phyloP scores from a whole-genome alignment of 805 yeast species.

The Dipodascus geniculatus region DNA sequence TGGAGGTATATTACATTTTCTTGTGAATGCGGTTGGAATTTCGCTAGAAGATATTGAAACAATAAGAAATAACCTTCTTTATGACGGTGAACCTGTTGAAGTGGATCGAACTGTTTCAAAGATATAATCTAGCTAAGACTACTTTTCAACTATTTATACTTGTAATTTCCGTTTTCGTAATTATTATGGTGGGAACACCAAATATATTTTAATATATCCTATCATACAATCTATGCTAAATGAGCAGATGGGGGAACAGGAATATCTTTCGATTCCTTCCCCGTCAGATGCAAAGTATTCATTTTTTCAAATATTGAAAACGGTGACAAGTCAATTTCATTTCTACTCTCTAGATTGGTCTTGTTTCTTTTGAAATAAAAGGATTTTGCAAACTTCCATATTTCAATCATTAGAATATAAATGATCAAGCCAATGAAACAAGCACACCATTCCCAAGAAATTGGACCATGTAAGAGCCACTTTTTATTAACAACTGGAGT shows the following conservation, averaged over 20 bases:
- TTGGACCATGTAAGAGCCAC: slow-evolving; percentile 62
- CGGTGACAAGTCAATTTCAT: not conserved
- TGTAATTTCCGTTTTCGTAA: not conserved
- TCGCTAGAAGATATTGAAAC: slow-evolving; percentile 31
- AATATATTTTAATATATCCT: too few species aligned
- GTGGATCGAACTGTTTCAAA: not conserved
- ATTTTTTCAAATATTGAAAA: not conserved
- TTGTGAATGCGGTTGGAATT: slow-evolving; percentile 34
- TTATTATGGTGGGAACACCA: not conserved
- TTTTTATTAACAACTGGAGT: slow-evolving; percentile 75
- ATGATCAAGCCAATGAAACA: slow-evolving; percentile 44
- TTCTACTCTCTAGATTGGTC: not conserved
- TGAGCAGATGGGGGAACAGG: not conserved
- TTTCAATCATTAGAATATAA: slow-evolving; percentile 50
- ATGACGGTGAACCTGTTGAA: not conserved
- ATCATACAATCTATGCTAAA: too few species aligned
- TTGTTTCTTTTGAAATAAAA: slow-evolving; percentile 5
- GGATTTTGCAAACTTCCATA: slow-evolving; percentile 58
- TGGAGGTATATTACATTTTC: slow-evolving; percentile 44
- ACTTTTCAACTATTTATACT: not conserved
- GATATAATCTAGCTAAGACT: too few species aligned
- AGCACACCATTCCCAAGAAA: slow-evolving; percentile 73
- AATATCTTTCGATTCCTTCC: not conserved
- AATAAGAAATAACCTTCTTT: slow-evolving; percentile 26
- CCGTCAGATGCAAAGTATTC: not conserved